Base-by-base conservation (phyloP, 2,329 filamentous ascomycete species). In the Cladosporium sp. region DNA sequence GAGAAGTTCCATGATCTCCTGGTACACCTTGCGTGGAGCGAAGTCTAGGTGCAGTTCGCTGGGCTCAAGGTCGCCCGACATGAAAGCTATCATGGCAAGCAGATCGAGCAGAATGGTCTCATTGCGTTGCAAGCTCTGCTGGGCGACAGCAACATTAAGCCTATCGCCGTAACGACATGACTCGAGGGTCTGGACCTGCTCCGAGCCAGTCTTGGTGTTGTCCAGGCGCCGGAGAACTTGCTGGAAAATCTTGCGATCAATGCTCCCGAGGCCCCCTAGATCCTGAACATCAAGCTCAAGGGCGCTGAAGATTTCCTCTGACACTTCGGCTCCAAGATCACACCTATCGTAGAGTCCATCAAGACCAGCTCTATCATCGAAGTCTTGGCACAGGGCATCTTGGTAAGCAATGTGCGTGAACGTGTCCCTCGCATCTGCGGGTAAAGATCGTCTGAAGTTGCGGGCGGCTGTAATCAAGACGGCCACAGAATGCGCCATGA, bases 1-100 rank as follows among this genome's bases (percentile, higher is more conserved):
- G 21, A 99, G 83, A 64, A 89, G 85, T n/a, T 83, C 81, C 36
- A 95, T 82, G 6, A 97, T 83, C 56, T 86, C 84, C 72, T 87
- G 80, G 78, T 90, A 94, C 39, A 94, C 86, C 4, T 83, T 80
- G 18, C 77, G 75, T 1, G 82, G 80, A 58, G 90, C 67, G 87
- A 95, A 89, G 30, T 89, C 86, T 10, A 83, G 81, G 2, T 86
- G 86, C 18, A 91, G 86, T 48, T 92, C 88, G 49, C 89, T 88
- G 69, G 88, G 86, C 65, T 93, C 90, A 62, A 91, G 86, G 74
- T 95, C 92, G 46, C 89, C 89, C 75, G 95, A 90, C 84, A 98
- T 90, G 76, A 97, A 93, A 11, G 95, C 85, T 18, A 96, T 83
- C 7, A 99, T 84, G 2, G 95, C 84, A 2, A 98, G 81, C 65